Evolutionary conservation across 306 rosid species (phyloP), one percentile per base, ranked within the genome.

Genomic region (Begonia peltatifolia): DNA sequence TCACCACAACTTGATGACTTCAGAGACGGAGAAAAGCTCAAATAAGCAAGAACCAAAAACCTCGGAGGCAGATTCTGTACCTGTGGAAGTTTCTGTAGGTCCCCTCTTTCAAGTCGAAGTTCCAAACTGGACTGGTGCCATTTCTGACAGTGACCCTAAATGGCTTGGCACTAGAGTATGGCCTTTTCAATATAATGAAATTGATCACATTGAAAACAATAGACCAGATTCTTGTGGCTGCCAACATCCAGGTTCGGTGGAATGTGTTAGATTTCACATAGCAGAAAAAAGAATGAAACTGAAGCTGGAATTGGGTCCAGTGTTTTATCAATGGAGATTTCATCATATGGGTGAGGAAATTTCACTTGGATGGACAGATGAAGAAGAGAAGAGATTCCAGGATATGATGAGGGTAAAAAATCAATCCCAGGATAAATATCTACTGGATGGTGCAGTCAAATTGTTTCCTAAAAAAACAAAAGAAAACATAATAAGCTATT

Each of bases 341-440:
- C 63, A 80, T 73, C 61, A 54, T 3, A 90, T 80, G 94, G 95
- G 95, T 2, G 99, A 90, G 75, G 94, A 80, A 55, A 76, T 83
- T 74, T 83, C 82, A 6, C 94, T 90, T 68, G 80, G 59, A 50
- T 90, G 99, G 99, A 81, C 86, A 12, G 8, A 60, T 44, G 82
- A 55, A 38, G 94, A 85, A 53, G 94, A 86, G 62, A 73, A 67
- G 65, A 77, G 63, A 69, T 86, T 83, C 60, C 78, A 75, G 76
- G 71, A 75, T 64, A 56, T 77, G 53, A 71, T 87, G 68, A 73
- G 22, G 48, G 64, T 66, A 51, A 47, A 55, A 22, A 12, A 46
- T 47, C 68, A 73, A 11, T 41, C 58, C 38, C 59, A 53, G 0
- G 63, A 6, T 12, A 67, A 23, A 58, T 17, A 50, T 43, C 69